These are phyloP conservation scores for Dipteronia dyeriana DNA, from an alignment of 345 rosid species.

Conservation along the genomic window DNA sequence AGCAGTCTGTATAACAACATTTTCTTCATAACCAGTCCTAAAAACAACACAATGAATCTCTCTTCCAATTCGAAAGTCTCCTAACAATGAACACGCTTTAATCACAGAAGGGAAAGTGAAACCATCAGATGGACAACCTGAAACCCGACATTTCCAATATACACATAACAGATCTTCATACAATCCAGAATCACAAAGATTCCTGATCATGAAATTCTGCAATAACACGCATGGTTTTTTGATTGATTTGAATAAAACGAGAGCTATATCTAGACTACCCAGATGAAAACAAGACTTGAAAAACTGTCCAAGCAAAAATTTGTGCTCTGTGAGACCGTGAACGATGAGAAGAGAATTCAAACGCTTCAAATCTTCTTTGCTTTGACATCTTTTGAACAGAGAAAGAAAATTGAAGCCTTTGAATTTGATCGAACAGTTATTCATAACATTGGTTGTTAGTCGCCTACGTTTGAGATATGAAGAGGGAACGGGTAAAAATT, in stretches of 20 bases:
- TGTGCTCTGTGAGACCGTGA: slow-evolving; percentile 26
- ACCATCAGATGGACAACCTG: slow-evolving; percentile 35
- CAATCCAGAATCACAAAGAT: slow-evolving; percentile 37
- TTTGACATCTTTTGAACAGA: slow-evolving; percentile 28
- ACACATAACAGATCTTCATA: slow-evolving; percentile 39
- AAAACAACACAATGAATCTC: slow-evolving; percentile 47
- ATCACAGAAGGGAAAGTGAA: slow-evolving; percentile 50
- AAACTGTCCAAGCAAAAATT: slow-evolving; percentile 27
- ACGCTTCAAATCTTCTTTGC: slow-evolving; percentile 31
- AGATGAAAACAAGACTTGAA: slow-evolving; percentile 38
- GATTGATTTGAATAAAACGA: slow-evolving; percentile 31
- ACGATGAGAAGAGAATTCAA: slow-evolving; percentile 34
- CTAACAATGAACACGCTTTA: slow-evolving; percentile 45
- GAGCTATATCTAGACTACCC: slow-evolving; percentile 37
- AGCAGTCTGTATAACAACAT: slow-evolving; percentile 43
- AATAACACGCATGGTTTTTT: slow-evolving; percentile 20
- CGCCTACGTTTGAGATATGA: background rate
- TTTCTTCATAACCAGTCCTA: slow-evolving; percentile 40
- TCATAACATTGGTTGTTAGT: background rate
- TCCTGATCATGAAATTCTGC: slow-evolving; percentile 44
- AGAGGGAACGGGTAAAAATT: background rate
- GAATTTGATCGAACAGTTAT: background rate
- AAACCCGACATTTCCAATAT: slow-evolving; percentile 30
- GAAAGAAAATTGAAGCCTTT: slow-evolving; percentile 2
- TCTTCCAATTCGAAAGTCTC: slow-evolving; percentile 33